Evolutionary conservation across 768 basidiomycete genomes (phyloP).

Genomic region (Leccinum incarnatum): DNA sequence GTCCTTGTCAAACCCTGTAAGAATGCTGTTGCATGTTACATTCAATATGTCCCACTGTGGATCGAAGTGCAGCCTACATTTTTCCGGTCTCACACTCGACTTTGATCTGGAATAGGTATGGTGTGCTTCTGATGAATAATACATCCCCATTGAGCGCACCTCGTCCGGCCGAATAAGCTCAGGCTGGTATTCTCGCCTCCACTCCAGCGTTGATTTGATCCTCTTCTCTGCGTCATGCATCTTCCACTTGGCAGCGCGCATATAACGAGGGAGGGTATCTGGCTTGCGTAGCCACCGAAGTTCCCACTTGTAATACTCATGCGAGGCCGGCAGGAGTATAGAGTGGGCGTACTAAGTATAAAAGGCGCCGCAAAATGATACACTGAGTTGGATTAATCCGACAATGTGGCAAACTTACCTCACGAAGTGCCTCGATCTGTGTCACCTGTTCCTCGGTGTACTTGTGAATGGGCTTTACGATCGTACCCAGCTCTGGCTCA

Average conservation of each 20-base stretch:
- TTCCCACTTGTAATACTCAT: conserved; percentile 79
- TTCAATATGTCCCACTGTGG: background rate
- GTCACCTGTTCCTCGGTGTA: conserved; percentile 64
- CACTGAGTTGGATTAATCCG: background rate
- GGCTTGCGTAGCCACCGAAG: conserved; percentile 66
- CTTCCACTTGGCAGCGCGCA: conserved; percentile 86
- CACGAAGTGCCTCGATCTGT: conserved; percentile 57
- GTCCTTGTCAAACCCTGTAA: conserved; percentile 83
- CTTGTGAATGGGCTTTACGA: conserved; percentile 50
- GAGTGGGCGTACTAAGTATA: conserved; percentile 47
- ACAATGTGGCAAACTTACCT: conserved; percentile 41
- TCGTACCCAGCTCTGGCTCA: conserved; percentile 50
- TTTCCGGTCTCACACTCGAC: conserved; percentile 85
- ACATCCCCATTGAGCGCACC: conserved; percentile 27
- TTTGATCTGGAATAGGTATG: conserved; percentile 43
- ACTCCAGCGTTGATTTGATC: conserved; percentile 75
- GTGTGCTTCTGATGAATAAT: conserved; percentile 1
- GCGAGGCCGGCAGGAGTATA: conserved; percentile 60
- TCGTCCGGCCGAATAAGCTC: conserved; percentile 83
- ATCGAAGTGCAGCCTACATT: conserved; percentile 52
- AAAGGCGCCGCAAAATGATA: background rate
- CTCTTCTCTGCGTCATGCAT: conserved; percentile 72
- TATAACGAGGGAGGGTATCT: conserved; percentile 68
- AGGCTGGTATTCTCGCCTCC: conserved; percentile 83
- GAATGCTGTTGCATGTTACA: conserved; percentile 45